phyloP scores from a whole-genome alignment of 768 basidiomycete genomes.

The Hericium alpestre region DNA sequence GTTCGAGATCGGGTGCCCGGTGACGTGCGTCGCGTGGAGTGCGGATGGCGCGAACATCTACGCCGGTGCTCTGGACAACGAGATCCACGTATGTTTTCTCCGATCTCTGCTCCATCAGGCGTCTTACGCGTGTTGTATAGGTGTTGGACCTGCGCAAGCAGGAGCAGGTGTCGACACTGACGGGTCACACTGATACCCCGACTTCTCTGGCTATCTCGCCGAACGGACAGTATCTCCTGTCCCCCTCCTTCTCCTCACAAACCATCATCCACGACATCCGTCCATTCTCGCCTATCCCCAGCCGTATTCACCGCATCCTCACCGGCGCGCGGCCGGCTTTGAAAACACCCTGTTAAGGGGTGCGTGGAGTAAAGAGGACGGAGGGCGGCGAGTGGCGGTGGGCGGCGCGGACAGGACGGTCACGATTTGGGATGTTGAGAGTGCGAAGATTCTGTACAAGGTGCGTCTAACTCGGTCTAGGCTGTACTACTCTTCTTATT shows the following conservation, averaged over 20 bases:
- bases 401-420: conserved; percentile 86
- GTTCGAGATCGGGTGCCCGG: conserved; percentile 81
- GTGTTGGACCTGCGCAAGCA: conserved; percentile 85
- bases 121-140: conserved; percentile 25
- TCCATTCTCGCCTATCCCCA: conserved; percentile 82
- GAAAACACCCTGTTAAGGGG: conserved; percentile 78
- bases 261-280: conserved; percentile 86
- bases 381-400: conserved; percentile 71
- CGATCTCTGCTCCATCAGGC: not conserved
- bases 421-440: conserved; percentile 81
- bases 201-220: conserved; percentile 90
- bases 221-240: conserved; percentile 76
- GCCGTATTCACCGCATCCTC: conserved; percentile 67
- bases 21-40: conserved; percentile 88
- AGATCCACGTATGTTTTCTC: conserved; percentile 68
- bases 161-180: conserved; percentile 67
- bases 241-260: conserved; percentile 84
- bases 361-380: conserved; percentile 83
- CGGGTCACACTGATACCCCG: conserved; percentile 87
- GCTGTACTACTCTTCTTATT: not conserved
- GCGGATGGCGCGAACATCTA: conserved; percentile 84
- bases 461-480: conserved; percentile 26
- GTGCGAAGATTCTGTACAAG: conserved; percentile 67
- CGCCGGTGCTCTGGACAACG: conserved; percentile 90
- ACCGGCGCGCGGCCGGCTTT: conserved; percentile 86